Evolutionary conservation across 306 rosid genomes (phyloP).

Genomic region (Astragalus membranaceus): DNA sequence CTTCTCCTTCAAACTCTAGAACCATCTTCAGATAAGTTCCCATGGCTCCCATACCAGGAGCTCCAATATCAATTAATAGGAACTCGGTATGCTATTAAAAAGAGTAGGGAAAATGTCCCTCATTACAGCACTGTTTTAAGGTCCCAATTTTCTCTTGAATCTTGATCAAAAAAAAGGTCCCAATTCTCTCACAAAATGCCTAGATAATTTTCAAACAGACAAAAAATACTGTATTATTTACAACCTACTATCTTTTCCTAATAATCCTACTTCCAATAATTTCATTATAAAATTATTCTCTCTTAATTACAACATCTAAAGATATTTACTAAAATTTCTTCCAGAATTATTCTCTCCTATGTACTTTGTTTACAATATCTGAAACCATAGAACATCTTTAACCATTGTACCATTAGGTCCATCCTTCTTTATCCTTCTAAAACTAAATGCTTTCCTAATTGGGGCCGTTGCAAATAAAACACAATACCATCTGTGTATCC

Average conservation of each 20-base stretch:
- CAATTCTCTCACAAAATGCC: neutral
- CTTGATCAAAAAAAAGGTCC: neutral
- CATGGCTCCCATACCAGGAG: neutral
- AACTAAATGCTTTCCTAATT: neutral
- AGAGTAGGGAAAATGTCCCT: neutral
- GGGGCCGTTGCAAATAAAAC: neutral
- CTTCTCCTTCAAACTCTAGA: no score
- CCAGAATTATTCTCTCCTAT: neutral
- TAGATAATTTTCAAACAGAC: neutral
- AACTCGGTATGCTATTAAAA: neutral
- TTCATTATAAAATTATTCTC: neutral
- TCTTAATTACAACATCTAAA: neutral
- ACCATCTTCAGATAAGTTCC: no score
- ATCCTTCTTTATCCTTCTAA: neutral
- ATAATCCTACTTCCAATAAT: neutral
- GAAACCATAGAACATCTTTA: neutral
- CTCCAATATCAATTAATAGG: neutral
- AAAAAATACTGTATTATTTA: neutral
- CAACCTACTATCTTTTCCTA: neutral
- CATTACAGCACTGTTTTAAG: neutral
- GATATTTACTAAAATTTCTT: neutral
- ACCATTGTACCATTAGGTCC: neutral
- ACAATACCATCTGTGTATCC: neutral
- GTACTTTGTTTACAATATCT: neutral
- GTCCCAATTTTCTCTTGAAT: neutral